A percentile compares a stretch with the other conserved stretches of the same genome.
Evolutionary conservation across 208 protist species (phyloP).

Genomic region (Acanthamoeba culbertsoni): DNA sequence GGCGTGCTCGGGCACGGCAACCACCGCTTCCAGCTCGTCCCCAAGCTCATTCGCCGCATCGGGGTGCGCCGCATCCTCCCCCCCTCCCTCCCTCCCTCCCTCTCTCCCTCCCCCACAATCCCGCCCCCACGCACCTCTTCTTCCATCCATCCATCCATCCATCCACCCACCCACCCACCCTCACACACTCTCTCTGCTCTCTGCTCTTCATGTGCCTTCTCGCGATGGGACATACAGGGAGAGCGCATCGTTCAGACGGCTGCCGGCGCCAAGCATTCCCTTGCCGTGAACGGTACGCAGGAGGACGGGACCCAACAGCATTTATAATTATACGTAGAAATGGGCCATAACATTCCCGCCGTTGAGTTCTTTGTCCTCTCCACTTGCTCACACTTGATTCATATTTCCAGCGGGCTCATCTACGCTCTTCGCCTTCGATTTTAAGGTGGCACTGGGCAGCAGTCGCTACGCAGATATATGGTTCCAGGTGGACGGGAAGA

Average conservation of each 20-base stretch:
- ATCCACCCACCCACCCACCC: neutral
- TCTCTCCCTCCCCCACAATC: neutral
- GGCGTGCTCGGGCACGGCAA: slow-evolving; percentile 39
- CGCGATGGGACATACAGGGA: neutral
- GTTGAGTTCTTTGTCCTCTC: neutral
- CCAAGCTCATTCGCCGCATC: slow-evolving; percentile 32
- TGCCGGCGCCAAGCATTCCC: slow-evolving; percentile 8
- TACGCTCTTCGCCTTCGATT: slow-evolving; percentile 31
- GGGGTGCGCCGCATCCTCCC: neutral
- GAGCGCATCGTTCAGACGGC: neutral
- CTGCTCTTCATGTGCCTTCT: too few species aligned
- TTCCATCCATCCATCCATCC: neutral
- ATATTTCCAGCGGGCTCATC: slow-evolving; percentile 9
- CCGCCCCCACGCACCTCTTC: neutral
- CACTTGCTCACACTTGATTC: neutral
- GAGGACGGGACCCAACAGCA: neutral
- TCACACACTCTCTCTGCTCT: neutral
- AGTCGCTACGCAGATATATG: neutral
- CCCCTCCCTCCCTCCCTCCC: neutral
- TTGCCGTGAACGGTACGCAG: neutral
- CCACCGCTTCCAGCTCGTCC: slow-evolving; percentile 48
- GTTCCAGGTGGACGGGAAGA: neutral
- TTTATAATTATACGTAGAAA: neutral
- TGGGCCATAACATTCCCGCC: neutral
- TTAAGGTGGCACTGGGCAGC: slow-evolving; percentile 40